Evolutionary conservation across 2,329 filamentous ascomycete genomes (phyloP).

Genomic region (Torrubiella hemipterigena): DNA sequence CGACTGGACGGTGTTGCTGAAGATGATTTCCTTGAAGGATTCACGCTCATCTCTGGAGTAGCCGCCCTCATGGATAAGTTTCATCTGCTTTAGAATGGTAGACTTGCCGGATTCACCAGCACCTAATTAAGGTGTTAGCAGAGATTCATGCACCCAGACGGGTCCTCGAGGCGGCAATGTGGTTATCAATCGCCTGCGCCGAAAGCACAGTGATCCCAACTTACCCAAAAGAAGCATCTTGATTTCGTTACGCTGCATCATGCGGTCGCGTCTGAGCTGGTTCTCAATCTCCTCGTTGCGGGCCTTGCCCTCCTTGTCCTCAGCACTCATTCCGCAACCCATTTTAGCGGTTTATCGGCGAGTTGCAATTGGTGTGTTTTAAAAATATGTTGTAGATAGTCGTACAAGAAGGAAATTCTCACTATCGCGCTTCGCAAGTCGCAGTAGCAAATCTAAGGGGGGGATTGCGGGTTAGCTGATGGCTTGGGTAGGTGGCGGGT

Average conservation of each 20-base stretch:
- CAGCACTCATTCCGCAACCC: slow-evolving; percentile 99
- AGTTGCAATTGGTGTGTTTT: slow-evolving; percentile 3
- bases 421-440: too few species aligned
- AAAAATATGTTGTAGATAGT: slow-evolving; percentile 4
- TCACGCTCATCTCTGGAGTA: slow-evolving; percentile 83
- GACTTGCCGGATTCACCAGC: slow-evolving; percentile 94
- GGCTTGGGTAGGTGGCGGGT: too few species aligned
- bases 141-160: too few species aligned
- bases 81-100: slow-evolving; percentile 98
- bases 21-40: slow-evolving; percentile 61
- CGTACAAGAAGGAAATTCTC: too few species aligned
- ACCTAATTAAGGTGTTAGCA: too few species aligned
- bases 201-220: too few species aligned
- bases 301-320: slow-evolving; percentile 99
- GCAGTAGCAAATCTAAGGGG: too few species aligned
- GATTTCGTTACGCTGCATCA: slow-evolving; percentile 99
- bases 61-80: slow-evolving; percentile 97
- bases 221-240: slow-evolving; percentile 98
- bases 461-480: too few species aligned
- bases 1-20: slow-evolving; percentile 58
- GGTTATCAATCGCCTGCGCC: slow-evolving; percentile 2
- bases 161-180: too few species aligned
- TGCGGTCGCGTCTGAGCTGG: slow-evolving; percentile 94
- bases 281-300: slow-evolving; percentile 99
- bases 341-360: slow-evolving; percentile 50